These are phyloP conservation scores for Arthromyces matolae DNA, from an alignment of 768 basidiomycete genomes.

Conservation along the genomic window DNA sequence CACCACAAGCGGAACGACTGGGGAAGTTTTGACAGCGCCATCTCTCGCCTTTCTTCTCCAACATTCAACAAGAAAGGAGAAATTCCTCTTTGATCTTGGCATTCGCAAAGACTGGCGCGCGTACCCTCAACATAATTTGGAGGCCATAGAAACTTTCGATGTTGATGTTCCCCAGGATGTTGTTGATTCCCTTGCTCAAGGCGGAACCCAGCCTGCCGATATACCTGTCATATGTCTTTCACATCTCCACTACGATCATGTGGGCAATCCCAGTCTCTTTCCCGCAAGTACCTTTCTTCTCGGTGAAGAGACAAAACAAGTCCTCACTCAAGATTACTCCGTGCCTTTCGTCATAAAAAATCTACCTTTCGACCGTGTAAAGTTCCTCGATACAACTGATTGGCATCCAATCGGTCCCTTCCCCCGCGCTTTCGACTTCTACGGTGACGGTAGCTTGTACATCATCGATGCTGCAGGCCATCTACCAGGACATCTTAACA, in stretches of 20 bases:
- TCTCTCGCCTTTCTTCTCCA: constrained; percentile 50
- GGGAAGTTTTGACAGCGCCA: constrained; percentile 31
- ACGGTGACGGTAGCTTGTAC: constrained; percentile 55
- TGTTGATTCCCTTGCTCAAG: constrained; percentile 44
- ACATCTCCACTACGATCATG: constrained; percentile 55
- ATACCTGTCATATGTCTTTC: constrained; percentile 45
- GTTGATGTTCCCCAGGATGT: constrained; percentile 36
- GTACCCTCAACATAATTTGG: constrained; percentile 32
- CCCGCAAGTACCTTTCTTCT: constrained; percentile 44
- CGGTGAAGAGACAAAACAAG: constrained; percentile 34
- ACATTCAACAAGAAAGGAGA: constrained; percentile 38
- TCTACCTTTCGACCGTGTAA: constrained; percentile 13
- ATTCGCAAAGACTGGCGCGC: constrained; percentile 44
- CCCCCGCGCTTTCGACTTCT: constrained; percentile 48
- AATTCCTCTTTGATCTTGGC: constrained; percentile 55
- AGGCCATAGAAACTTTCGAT: constrained; percentile 22
- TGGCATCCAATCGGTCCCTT: constrained; percentile 19
- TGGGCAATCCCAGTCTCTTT: constrained; percentile 46
- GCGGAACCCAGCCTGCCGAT: constrained; percentile 41
- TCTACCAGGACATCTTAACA: constrained; percentile 50
- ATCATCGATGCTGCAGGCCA: constrained; percentile 59
- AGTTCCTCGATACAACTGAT: constrained; percentile 10
- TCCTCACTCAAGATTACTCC: constrained; percentile 23
- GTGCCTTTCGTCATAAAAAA: constrained; percentile 8
- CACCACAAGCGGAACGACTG: constrained; percentile 30